These are phyloP conservation scores for Zygoascus bituminiphila DNA, from an alignment of 805 yeast genomes.

Conservation along the genomic window DNA sequence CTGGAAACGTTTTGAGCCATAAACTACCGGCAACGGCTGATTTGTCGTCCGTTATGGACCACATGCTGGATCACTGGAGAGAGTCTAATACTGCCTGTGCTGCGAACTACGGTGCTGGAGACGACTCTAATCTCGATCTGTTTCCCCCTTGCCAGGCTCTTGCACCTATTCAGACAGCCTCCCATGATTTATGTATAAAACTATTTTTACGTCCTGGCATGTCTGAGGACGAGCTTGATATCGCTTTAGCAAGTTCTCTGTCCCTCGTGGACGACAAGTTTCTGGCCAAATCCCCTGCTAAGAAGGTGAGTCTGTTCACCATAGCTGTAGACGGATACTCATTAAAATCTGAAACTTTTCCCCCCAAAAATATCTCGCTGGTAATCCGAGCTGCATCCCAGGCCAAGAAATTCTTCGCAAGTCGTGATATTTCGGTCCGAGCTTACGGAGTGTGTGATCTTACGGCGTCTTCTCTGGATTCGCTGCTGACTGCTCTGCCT, in stretches of 20 bases:
- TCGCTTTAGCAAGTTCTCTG: background rate
- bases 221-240: background rate
- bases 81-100: background rate
- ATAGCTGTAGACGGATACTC: background rate
- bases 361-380: background rate
- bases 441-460: slow-evolving; percentile 25
- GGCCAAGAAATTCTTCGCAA: background rate
- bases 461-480: slow-evolving; percentile 18
- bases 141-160: background rate
- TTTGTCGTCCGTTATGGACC: slow-evolving; percentile 1
- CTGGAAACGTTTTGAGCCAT: slow-evolving; percentile 7
- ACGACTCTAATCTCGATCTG: background rate
- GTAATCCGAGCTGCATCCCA: background rate
- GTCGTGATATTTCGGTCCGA: background rate
- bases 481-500: slow-evolving; percentile 13
- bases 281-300: background rate
- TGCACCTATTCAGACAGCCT: background rate
- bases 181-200: background rate
- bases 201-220: background rate
- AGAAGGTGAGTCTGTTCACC: background rate
- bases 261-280: background rate
- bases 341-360: background rate
- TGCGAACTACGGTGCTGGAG: background rate
- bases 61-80: slow-evolving; percentile 8
- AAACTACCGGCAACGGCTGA: slow-evolving; percentile 4